These are phyloP conservation scores for Trametes gibbosa DNA, from an alignment of 768 basidiomycete genomes.

Conservation along the genomic window DNA sequence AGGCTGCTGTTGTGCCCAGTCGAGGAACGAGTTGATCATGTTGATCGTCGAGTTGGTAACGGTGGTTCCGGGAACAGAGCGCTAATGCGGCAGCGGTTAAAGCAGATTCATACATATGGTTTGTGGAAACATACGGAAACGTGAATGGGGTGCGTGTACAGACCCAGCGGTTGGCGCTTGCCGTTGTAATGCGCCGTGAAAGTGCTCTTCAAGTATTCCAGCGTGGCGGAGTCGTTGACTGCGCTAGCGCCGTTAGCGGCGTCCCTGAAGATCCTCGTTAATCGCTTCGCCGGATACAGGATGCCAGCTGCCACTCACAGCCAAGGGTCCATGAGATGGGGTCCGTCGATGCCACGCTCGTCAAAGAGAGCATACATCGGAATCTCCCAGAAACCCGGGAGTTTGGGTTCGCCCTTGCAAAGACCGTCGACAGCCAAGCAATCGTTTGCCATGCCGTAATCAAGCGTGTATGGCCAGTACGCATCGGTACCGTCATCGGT, in stretches of 20 bases:
- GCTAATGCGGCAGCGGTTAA: slow-evolving; percentile 26
- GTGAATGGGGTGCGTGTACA: slow-evolving; percentile 83
- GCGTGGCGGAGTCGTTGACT: slow-evolving; percentile 59
- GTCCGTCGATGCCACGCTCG: slow-evolving; percentile 46
- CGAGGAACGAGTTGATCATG: slow-evolving; percentile 78
- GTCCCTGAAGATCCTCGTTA: slow-evolving; percentile 37
- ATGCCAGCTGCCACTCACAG: slow-evolving; percentile 43
- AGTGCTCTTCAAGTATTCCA: slow-evolving; percentile 70
- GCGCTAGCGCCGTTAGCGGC: slow-evolving; percentile 47
- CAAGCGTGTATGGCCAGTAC: slow-evolving; percentile 82
- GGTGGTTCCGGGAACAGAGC: slow-evolving; percentile 57
- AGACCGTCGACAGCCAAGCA: slow-evolving; percentile 53
- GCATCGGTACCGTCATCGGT: slow-evolving; percentile 67
- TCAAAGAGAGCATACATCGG: slow-evolving; percentile 84
- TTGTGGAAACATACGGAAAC: slow-evolving; percentile 43
- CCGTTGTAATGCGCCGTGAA: slow-evolving; percentile 73
- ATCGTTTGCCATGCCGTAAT: slow-evolving; percentile 77
- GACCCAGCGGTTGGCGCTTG: slow-evolving; percentile 75
- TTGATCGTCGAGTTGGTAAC: slow-evolving; percentile 52
- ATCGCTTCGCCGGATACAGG: not conserved
- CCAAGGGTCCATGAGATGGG: slow-evolving; percentile 84
- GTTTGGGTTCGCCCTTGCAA: slow-evolving; percentile 67
- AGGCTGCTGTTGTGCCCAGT: slow-evolving; percentile 74
- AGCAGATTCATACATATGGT: not conserved
- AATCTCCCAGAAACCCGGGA: slow-evolving; percentile 82